Conservation (phyloP, 1,139 yeast genomes). For the Pichia sp. region DNA sequence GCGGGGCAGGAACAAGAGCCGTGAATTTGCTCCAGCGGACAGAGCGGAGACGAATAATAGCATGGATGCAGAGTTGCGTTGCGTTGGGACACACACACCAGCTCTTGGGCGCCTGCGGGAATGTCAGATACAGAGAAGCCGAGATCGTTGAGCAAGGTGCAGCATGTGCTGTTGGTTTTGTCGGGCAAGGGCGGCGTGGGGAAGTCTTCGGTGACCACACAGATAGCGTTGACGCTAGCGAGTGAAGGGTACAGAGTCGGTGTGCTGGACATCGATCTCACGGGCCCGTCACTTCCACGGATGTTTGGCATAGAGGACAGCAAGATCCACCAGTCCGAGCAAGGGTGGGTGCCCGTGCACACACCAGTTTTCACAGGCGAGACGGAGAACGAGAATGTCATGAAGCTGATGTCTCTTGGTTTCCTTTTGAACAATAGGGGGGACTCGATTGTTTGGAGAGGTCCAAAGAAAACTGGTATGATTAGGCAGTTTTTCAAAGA, state of each 20-base stretch:
- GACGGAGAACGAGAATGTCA: slow-evolving; percentile 23
- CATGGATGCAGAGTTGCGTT: too few relatives aligned
- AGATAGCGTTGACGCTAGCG: slow-evolving; percentile 73
- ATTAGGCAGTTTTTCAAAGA: slow-evolving; percentile 86
- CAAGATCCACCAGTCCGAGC: slow-evolving; percentile 77
- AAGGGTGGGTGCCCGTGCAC: slow-evolving; percentile 84
- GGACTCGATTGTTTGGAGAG: slow-evolving; percentile 94
- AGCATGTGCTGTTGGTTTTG: slow-evolving; percentile 72
- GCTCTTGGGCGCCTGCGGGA: neutral
- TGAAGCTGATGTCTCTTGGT: slow-evolving; percentile 75
- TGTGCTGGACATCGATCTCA: slow-evolving; percentile 86
- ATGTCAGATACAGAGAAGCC: slow-evolving; percentile 33
- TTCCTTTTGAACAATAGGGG: slow-evolving; percentile 78
- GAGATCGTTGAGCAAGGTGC: slow-evolving; percentile 50
- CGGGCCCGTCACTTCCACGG: slow-evolving; percentile 95
- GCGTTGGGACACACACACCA: too few relatives aligned
- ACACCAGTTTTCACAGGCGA: slow-evolving; percentile 16
- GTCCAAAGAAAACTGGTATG: slow-evolving; percentile 98
- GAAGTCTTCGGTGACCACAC: slow-evolving; percentile 91
- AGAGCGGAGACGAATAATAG: too few relatives aligned
- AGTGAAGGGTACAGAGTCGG: slow-evolving; percentile 75
- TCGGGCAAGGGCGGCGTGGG: slow-evolving; percentile 99
- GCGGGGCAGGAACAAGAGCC: too few relatives aligned
- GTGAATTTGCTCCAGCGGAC: too few relatives aligned
- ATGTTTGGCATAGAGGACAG: slow-evolving; percentile 86